phyloP scores from a whole-genome alignment of 495 filamentous ascomycete genomes.

The Bacidia rubella region DNA sequence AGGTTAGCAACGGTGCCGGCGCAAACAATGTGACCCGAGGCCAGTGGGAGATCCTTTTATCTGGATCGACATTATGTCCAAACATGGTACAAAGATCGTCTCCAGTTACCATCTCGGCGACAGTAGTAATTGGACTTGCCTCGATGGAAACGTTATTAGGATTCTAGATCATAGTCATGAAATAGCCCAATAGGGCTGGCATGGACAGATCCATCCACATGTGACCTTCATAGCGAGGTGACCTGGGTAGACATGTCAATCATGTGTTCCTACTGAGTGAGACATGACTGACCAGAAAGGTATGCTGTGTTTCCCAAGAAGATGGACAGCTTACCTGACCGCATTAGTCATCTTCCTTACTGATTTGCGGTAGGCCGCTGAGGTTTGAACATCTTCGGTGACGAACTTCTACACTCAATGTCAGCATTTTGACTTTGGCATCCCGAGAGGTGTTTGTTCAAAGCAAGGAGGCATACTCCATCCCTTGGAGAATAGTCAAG shows the following conservation, averaged over 20 bases:
- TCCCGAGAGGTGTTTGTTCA: no score
- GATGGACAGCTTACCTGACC: constrained; percentile 15
- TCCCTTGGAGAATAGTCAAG: constrained; percentile 22
- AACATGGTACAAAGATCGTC: constrained; percentile 33
- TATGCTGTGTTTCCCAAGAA: constrained; percentile 26
- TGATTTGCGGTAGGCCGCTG: no score
- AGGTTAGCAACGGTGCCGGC: constrained; percentile 35
- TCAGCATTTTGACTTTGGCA: no score
- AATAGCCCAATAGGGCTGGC: constrained; percentile 28
- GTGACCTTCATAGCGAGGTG: constrained; percentile 32
- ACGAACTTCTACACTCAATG: no score
- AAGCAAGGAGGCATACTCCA: constrained; percentile 17
- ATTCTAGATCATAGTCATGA: constrained; percentile 37
- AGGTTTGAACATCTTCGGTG: no score
- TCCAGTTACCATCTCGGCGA: constrained; percentile 29
- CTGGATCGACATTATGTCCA: constrained; percentile 25
- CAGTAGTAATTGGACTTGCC: constrained; percentile 29
- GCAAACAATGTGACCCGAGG: constrained; percentile 32
- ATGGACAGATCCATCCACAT: constrained; percentile 30
- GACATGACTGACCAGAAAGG: constrained; percentile 22
- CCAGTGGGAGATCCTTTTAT: constrained; percentile 12
- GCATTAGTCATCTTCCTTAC: constrained; percentile 20
- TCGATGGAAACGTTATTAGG: constrained; percentile 37
- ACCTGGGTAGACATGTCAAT: constrained; percentile 7
- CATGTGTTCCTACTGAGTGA: background rate